Conservation (phyloP, 2,329 filamentous ascomycete genomes). For the Claviceps spartinae region DNA sequence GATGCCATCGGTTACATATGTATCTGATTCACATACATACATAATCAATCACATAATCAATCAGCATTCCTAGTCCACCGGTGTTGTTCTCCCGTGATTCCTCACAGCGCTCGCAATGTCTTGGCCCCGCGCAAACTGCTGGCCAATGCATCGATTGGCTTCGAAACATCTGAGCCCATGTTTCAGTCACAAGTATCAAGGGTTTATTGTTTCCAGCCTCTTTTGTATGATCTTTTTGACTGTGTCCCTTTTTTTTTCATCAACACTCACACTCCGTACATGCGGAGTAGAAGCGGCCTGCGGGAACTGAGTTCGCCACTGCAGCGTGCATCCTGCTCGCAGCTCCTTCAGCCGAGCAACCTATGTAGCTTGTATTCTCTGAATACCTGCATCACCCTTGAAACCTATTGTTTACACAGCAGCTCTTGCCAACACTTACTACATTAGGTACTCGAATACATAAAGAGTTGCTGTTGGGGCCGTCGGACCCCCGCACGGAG, state of each 20-base stretch:
- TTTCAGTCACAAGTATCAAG: background rate
- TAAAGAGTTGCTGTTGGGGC: too few relatives aligned
- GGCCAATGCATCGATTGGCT: background rate
- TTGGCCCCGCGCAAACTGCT: background rate
- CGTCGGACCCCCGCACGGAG: too few relatives aligned
- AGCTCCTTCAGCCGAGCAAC: too few relatives aligned
- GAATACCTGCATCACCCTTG: too few relatives aligned
- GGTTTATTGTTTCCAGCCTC: background rate
- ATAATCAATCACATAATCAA: background rate
- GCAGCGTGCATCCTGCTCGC: background rate
- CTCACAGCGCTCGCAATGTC: background rate
- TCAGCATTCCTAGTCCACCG: background rate
- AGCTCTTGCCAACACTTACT: too few relatives aligned
- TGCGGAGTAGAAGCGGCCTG: background rate
- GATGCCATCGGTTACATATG: too few relatives aligned
- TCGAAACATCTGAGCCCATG: background rate
- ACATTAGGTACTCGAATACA: too few relatives aligned
- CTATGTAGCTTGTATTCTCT: too few relatives aligned
- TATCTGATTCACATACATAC: too few relatives aligned
- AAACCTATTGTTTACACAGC: too few relatives aligned
- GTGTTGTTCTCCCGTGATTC: background rate
- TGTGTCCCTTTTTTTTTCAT: background rate
- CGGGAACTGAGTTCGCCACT: background rate
- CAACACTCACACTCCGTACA: too few relatives aligned
- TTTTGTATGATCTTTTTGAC: background rate